Evolutionary conservation across 2,329 filamentous ascomycete genomes (phyloP), one percentile per base, ranked within the genome.

Genomic region (Emericellopsis atlantica): DNA sequence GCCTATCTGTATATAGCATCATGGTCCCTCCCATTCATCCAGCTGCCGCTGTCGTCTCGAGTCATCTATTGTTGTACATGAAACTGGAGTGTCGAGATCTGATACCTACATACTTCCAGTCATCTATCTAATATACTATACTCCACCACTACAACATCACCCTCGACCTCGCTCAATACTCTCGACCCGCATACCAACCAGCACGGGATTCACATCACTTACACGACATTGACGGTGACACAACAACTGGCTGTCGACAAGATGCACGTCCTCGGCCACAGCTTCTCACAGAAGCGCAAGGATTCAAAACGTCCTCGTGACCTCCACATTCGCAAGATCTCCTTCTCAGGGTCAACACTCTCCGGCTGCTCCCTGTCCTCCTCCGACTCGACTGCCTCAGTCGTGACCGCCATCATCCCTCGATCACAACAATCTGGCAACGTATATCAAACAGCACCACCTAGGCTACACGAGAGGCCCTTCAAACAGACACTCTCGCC

Each of bases 241-340:
- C 26, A 9, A 4, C 26, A 12, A 9, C 26, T 12, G 12, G 26
- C 8, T 3, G 8, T 12, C 26, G 40, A 29, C 51, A 54, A 26
- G 31, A 63, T 63, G 60, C 58, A 60, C 46, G 55, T 62, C 34
- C 49, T 63, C 43, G 50, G 52, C 44, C 54, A 56, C 46, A 52
- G 59, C 49, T 59, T 62, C 49, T 51, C 54, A 49, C 53, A 59
- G 40, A 51, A 57, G 48, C 56, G 58, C 46, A 61, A 60, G 51
- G 50, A 53, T 39, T 45, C 52, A 44, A 56, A 55, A 46, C 52
- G 52, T 18, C 57, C 60, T 29, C 53, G 58, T 37, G 54, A 62
- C 40, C 54, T 64, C 21, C 58, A 61, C 45, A 62, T 64, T 43
- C 59, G 61, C 51, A 64, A 64, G 51, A 48, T 64, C 37, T 64